A percentile compares a stretch with the other conserved stretches of the same genome.
phyloP scores from a whole-genome alignment of 2,329 filamentous ascomycete species.

The Aulographum hederae region DNA sequence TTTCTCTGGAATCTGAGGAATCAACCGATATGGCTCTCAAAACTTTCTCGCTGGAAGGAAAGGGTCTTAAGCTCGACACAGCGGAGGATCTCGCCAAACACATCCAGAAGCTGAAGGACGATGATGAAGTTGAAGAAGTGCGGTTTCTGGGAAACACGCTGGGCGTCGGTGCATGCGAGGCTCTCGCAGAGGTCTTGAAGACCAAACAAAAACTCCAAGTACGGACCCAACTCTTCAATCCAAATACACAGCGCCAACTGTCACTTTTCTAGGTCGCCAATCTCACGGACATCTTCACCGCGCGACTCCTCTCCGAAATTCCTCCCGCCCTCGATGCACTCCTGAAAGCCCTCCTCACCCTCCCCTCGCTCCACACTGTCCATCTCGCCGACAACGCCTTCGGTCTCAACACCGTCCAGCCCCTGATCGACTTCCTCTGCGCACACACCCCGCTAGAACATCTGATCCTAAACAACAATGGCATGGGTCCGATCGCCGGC shows the following conservation, averaged over 20 bases:
- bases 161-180: constrained; percentile 72
- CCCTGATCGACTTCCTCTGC: constrained; percentile 79
- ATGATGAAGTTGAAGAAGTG: constrained; percentile 66
- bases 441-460: constrained; percentile 81
- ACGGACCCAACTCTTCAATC: constrained; percentile 10
- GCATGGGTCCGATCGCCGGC: constrained; percentile 79
- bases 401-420: constrained; percentile 83
- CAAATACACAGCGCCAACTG: constrained; percentile 2
- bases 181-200: constrained; percentile 64
- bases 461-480: constrained; percentile 96
- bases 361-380: constrained; percentile 73
- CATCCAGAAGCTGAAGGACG: constrained; percentile 54
- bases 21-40: constrained; percentile 32
- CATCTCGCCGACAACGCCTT: constrained; percentile 98
- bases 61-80: constrained; percentile 79
- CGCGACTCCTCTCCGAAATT: constrained; percentile 82
- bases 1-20: too few relatives aligned
- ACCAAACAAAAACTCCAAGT: constrained; percentile 72
- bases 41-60: constrained; percentile 80
- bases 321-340: constrained; percentile 74
- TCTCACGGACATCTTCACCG: constrained; percentile 94
- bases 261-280: constrained; percentile 46
- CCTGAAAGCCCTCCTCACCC: constrained; percentile 69
- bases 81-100: constrained; percentile 74
- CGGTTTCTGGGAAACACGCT: constrained; percentile 81